Base-by-base conservation (phyloP, 352 stramenopile genomes). In the Globisporangium paddicum region DNA sequence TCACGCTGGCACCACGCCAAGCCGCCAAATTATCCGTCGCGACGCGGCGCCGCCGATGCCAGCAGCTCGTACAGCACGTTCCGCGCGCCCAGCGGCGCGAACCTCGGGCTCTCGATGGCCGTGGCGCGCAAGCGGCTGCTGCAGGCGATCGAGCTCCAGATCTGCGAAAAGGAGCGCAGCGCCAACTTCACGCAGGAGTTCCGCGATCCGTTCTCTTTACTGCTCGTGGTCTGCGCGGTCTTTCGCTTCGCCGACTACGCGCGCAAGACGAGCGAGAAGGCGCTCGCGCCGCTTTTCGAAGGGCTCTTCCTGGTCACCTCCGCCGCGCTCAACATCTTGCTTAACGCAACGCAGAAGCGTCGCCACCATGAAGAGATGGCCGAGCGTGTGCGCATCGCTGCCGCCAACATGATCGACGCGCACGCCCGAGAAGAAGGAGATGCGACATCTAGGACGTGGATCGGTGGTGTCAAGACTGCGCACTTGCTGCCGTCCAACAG, bases 301-400 rank as follows among this genome's bases (percentile, higher is more conserved):
- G 79, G 65, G 1, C 6, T 72, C 5, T 90, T 94, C 57, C 69
- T 94, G 1, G 55, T 86, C 21, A 64, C 74, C 6, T 79, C 82
- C 0, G 85, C 82, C 8, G 56, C 64, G 45, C 58, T 83, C 14
- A 93, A 92, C 50, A 71, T 82, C 47, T 18, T 84, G 23, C 65
- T 95, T 7, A 95, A 90, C 47, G 58, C 60, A 57, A 69, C 63
- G 51, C 82, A 93, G 64, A 82, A 82, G 30, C 70, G 75, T n/a
- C 78, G 85, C 28, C 73, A 89, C 37, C 79, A 90, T 50, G 76
- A 82, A 18, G 82, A 95, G 51, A 91, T 92, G 72, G 79, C 78
- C 3, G 83, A 92, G 59, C 71, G 86, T 28, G 75, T 92, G 23
- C 81, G 82, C 21, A 73, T 85, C 9, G 81, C 86, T 2, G 73